phyloP scores from a whole-genome alignment of 176 grass and related monocot species.

The Carex kokanica region DNA sequence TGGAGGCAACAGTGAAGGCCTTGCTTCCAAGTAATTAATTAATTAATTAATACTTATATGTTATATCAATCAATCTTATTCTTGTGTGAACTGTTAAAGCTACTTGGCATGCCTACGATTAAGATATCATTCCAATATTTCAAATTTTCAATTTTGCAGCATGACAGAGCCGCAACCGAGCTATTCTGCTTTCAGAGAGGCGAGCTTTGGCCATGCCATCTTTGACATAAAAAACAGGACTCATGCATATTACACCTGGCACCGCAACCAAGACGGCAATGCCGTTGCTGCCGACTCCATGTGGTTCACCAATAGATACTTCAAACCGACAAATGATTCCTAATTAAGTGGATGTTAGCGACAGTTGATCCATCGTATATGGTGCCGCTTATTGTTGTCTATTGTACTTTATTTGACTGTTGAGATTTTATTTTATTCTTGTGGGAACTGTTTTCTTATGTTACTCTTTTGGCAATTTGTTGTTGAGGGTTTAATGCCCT shows the following conservation, averaged over 20 bases:
- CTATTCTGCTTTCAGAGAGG: constrained; percentile 66
- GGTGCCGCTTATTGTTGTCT: not conserved
- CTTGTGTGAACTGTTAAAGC: not conserved
- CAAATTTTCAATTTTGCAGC: constrained; percentile 22
- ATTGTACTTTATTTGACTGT: not conserved
- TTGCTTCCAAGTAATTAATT: constrained; percentile 39
- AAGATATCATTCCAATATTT: not conserved
- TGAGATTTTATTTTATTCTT: not conserved
- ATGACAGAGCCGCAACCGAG: constrained; percentile 50
- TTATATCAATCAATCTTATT: not conserved
- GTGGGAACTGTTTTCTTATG: not conserved
- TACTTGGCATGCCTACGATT: not conserved
- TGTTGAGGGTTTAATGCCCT: not conserved
- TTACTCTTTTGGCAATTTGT: not conserved
- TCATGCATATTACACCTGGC: constrained; percentile 65
- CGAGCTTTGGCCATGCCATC: constrained; percentile 59
- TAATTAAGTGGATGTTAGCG: not conserved
- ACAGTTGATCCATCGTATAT: not conserved
- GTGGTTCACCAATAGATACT: constrained; percentile 63
- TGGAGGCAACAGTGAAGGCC: constrained; percentile 56
- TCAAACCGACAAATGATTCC: constrained; percentile 29
- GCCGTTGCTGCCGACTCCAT: constrained; percentile 50
- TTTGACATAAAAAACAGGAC: constrained; percentile 64
- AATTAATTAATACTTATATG: not conserved
- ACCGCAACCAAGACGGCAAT: constrained; percentile 56